A percentile compares a stretch with the other conserved stretches of the same genome.
phyloP scores from a whole-genome alignment of 441 rosid genomes.

The Macaranga tanarius region DNA sequence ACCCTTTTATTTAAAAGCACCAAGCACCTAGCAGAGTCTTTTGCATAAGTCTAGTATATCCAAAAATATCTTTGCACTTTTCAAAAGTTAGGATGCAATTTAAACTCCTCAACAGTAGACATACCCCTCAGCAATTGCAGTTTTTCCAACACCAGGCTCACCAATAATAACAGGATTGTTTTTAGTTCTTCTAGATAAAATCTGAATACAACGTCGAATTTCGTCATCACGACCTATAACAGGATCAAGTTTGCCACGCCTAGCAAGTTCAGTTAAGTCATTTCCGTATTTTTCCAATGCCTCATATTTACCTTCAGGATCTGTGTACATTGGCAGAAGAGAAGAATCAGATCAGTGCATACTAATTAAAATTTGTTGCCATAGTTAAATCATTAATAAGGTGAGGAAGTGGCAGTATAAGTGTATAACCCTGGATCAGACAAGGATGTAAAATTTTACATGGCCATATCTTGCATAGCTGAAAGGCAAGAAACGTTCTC shows the following conservation, averaged over 20 bases:
- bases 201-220: conserved; percentile 62
- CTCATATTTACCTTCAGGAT: conserved; percentile 67
- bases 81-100: not conserved
- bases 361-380: no score
- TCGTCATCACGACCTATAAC: conserved; percentile 68
- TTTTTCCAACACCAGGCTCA: conserved; percentile 69
- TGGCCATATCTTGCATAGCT: not conserved
- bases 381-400: not conserved
- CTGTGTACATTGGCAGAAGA: conserved; percentile 31
- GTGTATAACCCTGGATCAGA: not conserved
- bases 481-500: not conserved
- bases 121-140: conserved; percentile 70
- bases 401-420: not conserved
- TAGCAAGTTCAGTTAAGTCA: conserved; percentile 68
- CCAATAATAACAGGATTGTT: conserved; percentile 66
- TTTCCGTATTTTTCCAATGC: conserved; percentile 58
- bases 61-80: not conserved
- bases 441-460: not conserved
- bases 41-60: not conserved
- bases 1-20: not conserved
- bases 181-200: conserved; percentile 57
- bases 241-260: conserved; percentile 68
- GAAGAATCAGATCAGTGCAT: not conserved
- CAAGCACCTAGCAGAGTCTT: not conserved
- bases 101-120: conserved; percentile 14